These are phyloP conservation scores for Trypanosoma boissoni DNA, from an alignment of 208 protist species.

Conservation along the genomic window DNA sequence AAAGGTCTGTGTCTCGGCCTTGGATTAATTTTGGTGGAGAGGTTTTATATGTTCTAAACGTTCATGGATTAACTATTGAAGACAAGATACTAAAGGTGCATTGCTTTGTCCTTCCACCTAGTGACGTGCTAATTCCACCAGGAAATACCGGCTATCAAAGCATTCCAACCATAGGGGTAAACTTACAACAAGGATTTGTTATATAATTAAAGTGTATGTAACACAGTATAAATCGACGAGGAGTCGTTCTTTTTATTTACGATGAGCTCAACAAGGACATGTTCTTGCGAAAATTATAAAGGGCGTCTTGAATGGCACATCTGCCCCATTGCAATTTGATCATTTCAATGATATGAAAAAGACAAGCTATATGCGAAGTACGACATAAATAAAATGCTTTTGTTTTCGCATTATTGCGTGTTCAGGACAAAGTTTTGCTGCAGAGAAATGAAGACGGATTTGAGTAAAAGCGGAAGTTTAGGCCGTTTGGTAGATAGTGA, in stretches of 20 bases:
- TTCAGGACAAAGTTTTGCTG: no score
- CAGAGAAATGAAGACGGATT: no score
- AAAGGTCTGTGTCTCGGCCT: no score
- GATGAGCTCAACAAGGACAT: slow-evolving; percentile 26
- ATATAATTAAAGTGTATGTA: slow-evolving; percentile 24
- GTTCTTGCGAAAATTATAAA: slow-evolving; percentile 21
- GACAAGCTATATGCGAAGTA: no score
- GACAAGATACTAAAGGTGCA: slow-evolving; percentile 18
- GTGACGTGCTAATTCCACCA: slow-evolving; percentile 43
- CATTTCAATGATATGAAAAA: slow-evolving; percentile 33
- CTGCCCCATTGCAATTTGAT: slow-evolving; percentile 5
- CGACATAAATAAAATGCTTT: no score
- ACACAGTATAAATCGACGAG: slow-evolving; percentile 13
- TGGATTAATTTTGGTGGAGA: no score
- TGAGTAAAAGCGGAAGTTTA: no score
- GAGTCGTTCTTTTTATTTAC: slow-evolving; percentile 25
- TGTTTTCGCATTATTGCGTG: no score
- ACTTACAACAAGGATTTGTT: slow-evolving; percentile 47
- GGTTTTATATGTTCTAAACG: no score
- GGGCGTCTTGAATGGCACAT: slow-evolving; percentile 34
- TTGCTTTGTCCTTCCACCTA: slow-evolving; percentile 35
- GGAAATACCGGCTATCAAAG: slow-evolving; percentile 18
- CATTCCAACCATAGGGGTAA: slow-evolving; percentile 25
- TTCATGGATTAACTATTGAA: no score
- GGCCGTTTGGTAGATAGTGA: no score